Percentiles rank a stretch among this genome's conserved stretches.
These are phyloP conservation scores for Kuraishia capsulata DNA, from an alignment of 805 yeast species.

Conservation along the genomic window DNA sequence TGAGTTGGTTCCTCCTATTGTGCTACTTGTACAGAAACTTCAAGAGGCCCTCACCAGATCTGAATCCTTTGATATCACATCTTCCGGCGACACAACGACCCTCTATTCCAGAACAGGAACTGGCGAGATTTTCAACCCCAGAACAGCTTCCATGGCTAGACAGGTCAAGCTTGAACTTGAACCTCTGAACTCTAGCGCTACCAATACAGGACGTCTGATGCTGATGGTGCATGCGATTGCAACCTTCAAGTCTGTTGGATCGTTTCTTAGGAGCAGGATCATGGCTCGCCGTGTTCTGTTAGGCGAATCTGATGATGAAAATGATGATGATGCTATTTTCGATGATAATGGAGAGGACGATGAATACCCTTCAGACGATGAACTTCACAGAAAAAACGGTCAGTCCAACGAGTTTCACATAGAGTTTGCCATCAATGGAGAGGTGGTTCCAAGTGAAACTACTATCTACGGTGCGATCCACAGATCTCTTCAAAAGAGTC, in stretches of 20 bases:
- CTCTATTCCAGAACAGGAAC: constrained; percentile 9
- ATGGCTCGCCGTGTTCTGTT: constrained; percentile 5
- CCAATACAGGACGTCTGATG: constrained; percentile 20
- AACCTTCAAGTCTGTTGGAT: constrained; percentile 42
- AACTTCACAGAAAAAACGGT: not conserved
- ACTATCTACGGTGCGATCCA: constrained; percentile 74
- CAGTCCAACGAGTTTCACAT: constrained; percentile 25
- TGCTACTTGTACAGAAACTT: constrained; percentile 42
- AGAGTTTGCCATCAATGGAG: constrained; percentile 52
- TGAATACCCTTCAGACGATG: not conserved
- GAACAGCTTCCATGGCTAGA: constrained; percentile 57
- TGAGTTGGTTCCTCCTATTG: constrained; percentile 23
- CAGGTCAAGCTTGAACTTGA: constrained; percentile 48
- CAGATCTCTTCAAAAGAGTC: constrained; percentile 30
- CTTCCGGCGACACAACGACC: constrained; percentile 27
- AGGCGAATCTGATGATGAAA: constrained; percentile 9
- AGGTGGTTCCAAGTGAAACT: constrained; percentile 49
- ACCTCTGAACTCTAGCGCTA: not conserved
- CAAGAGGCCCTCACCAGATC: constrained; percentile 69
- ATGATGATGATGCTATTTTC: constrained; percentile 12
- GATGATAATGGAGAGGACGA: constrained; percentile 3
- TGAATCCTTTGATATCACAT: constrained; percentile 61
- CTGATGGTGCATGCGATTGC: constrained; percentile 53
- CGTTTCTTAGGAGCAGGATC: constrained; percentile 34
- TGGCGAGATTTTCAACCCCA: constrained; percentile 19